phyloP scores from a whole-genome alignment of 768 basidiomycete species.

The Galerina marginata region DNA sequence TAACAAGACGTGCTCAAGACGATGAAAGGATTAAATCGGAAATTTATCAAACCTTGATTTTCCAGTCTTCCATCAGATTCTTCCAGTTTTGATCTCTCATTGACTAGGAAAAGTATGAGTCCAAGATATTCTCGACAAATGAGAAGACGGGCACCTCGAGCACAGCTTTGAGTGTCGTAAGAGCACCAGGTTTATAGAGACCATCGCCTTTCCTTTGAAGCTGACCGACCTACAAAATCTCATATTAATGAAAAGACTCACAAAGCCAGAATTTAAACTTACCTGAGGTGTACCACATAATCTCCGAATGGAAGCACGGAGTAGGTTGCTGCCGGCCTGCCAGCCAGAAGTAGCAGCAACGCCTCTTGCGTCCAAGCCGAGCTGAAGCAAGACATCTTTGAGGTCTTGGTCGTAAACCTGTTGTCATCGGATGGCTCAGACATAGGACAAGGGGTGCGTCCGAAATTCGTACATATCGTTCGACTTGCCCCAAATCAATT shows the following conservation, averaged over 20 bases:
- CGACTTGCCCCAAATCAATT: constrained; percentile 79
- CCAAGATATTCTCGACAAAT: background rate
- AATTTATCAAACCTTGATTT: constrained; percentile 54
- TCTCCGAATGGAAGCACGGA: constrained; percentile 69
- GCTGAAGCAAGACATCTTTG: constrained; percentile 60
- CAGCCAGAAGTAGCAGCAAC: constrained; percentile 66
- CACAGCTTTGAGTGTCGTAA: constrained; percentile 85
- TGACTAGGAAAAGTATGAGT: constrained; percentile 36
- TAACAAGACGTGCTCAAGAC: constrained; percentile 29
- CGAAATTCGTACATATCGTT: constrained; percentile 64
- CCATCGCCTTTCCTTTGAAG: constrained; percentile 59
- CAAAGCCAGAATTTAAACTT: constrained; percentile 7
- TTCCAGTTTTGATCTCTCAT: constrained; percentile 83
- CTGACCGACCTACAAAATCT: constrained; percentile 66
- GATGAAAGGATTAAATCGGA: background rate
- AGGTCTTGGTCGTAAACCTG: constrained; percentile 86
- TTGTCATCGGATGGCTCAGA: background rate
- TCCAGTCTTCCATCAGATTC: constrained; percentile 70
- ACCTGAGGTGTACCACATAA: constrained; percentile 85
- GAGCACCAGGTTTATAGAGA: constrained; percentile 55
- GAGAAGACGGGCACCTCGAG: constrained; percentile 53
- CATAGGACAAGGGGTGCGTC: background rate
- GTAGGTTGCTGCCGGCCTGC: constrained; percentile 61
- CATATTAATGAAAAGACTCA: background rate
- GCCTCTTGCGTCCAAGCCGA: constrained; percentile 77